A percentile compares a stretch with the other conserved stretches of the same genome.
These are phyloP conservation scores for Penicillium thymicola DNA, from an alignment of 2,329 filamentous ascomycete species.

Conservation along the genomic window DNA sequence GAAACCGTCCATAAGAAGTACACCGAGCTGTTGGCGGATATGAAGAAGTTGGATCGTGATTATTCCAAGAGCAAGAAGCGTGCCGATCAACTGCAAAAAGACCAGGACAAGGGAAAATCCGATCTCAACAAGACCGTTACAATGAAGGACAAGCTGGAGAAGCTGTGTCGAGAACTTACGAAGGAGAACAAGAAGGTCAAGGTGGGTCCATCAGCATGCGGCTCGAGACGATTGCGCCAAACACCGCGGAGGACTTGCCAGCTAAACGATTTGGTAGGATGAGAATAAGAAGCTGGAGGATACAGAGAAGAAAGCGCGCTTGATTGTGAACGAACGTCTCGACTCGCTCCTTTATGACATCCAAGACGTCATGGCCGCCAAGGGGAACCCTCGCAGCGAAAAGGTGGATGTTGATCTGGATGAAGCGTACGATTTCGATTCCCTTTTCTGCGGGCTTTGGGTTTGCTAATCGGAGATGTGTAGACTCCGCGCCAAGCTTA, in stretches of 20 bases:
- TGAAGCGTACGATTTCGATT: constrained; percentile 65
- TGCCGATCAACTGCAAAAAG: constrained; percentile 90
- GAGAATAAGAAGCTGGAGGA: constrained; percentile 92
- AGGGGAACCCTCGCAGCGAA: constrained; percentile 76
- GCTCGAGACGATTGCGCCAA: not conserved
- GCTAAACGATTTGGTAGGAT: constrained; percentile 52
- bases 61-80: constrained; percentile 95
- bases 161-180: constrained; percentile 88
- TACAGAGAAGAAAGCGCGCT: constrained; percentile 75
- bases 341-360: constrained; percentile 77
- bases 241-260: constrained; percentile 1
- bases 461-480: constrained; percentile 16
- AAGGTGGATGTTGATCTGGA: constrained; percentile 84
- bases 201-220: constrained; percentile 50
- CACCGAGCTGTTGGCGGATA: constrained; percentile 84
- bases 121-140: constrained; percentile 87
- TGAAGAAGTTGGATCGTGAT: constrained; percentile 93
- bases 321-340: constrained; percentile 80
- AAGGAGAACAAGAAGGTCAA: constrained; percentile 98
- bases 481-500: constrained; percentile 69
- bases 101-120: constrained; percentile 83
- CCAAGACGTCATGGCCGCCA: constrained; percentile 82
- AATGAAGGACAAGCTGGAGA: constrained; percentile 95
- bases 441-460: not conserved
- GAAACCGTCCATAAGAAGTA: constrained; percentile 88